Conservation (phyloP, 768 basidiomycete species). For the Strobilomyces dryophilus region DNA sequence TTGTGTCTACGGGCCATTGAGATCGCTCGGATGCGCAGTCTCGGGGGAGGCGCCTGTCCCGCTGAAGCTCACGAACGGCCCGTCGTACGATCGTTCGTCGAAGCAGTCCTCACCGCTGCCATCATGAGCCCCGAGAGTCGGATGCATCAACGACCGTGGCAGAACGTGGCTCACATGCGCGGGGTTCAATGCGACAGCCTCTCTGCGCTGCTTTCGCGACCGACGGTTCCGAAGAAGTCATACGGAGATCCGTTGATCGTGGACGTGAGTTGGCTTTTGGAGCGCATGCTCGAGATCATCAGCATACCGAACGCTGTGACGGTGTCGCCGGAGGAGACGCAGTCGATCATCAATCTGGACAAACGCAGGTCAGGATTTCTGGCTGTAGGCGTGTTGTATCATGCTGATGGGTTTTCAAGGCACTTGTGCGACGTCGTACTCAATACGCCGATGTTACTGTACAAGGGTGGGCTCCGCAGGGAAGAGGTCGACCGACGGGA, state of each 20-base stretch:
- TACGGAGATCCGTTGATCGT: constrained; percentile 55
- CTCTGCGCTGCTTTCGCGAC: constrained; percentile 49
- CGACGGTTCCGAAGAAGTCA: constrained; percentile 40
- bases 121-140: constrained; percentile 76
- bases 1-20: constrained; percentile 68
- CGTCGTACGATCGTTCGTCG: constrained; percentile 75
- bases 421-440: constrained; percentile 63
- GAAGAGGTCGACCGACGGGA: constrained; percentile 61
- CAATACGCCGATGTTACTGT: constrained; percentile 45
- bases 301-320: constrained; percentile 68
- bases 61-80: constrained; percentile 49
- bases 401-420: constrained; percentile 35
- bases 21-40: constrained; percentile 59
- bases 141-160: constrained; percentile 76
- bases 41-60: constrained; percentile 35
- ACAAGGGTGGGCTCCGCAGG: constrained; percentile 41
- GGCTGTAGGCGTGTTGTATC: neutral
- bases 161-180: constrained; percentile 60
- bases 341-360: constrained; percentile 71
- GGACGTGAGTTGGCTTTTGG: constrained; percentile 81
- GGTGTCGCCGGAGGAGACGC: constrained; percentile 47
- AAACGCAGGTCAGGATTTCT: constrained; percentile 63
- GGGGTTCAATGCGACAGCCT: constrained; percentile 62
- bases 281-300: constrained; percentile 76
- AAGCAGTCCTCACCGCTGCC: constrained; percentile 72